Conservation (phyloP, 2,329 filamentous ascomycete genomes). For the Lasiodiplodia sp. region DNA sequence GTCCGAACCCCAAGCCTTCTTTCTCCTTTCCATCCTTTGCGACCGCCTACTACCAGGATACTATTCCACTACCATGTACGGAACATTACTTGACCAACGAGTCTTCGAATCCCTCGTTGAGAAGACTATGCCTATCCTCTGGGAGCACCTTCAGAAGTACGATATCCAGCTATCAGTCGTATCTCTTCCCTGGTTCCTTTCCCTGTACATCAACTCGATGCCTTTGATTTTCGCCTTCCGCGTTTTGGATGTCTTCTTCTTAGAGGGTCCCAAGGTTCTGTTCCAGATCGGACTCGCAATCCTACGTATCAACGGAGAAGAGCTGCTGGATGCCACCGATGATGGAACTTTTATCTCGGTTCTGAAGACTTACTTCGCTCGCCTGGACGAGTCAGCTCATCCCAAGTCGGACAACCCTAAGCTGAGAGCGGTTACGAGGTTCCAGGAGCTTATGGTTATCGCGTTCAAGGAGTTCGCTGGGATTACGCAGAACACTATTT, state of each 20-base stretch:
- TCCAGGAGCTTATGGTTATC: conserved; percentile 98
- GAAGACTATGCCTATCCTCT: conserved; percentile 97
- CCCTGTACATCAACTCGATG: conserved; percentile 99
- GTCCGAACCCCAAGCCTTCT: conserved; percentile 96
- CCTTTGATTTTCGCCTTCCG: conserved; percentile 96
- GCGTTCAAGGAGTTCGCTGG: conserved; percentile 98
- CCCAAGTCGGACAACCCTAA: conserved; percentile 96
- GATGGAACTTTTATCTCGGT: conserved; percentile 97
- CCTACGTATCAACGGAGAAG: conserved; percentile 93
- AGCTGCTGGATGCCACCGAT: conserved; percentile 88
- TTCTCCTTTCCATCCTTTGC: conserved; percentile 87
- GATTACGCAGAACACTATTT: conserved; percentile 92
- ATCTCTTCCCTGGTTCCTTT: conserved; percentile 96
- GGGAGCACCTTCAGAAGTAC: conserved; percentile 96
- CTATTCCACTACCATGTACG: conserved; percentile 99
- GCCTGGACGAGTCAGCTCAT: conserved; percentile 93
- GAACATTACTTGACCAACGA: conserved; percentile 92
- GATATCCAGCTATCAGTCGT: conserved; percentile 98
- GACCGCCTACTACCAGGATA: conserved; percentile 94
- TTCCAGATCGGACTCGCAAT: conserved; percentile 99
- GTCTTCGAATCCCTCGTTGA: conserved; percentile 99
- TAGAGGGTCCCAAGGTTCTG: conserved; percentile 95
- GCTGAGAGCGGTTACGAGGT: conserved; percentile 88
- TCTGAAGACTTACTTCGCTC: conserved; percentile 91
- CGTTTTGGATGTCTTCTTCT: conserved; percentile 96